These are phyloP conservation scores for Coffea eugenioides DNA, from an alignment of 257 asterid genomes.

Conservation along the genomic window DNA sequence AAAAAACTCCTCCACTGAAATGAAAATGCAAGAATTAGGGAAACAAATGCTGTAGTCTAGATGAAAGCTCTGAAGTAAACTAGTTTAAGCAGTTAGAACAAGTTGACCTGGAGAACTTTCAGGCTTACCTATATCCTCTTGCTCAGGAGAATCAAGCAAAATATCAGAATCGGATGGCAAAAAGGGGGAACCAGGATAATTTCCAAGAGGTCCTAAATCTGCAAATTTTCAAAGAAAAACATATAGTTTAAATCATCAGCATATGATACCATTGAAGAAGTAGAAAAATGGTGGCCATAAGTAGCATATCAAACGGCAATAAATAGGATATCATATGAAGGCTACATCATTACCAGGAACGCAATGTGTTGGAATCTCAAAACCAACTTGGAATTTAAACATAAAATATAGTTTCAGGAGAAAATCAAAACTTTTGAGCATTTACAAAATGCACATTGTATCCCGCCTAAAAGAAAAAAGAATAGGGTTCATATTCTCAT, in stretches of 20 bases:
- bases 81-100: background rate
- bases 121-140: slow-evolving; percentile 74
- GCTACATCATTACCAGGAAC: background rate
- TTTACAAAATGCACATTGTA: background rate
- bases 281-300: too few relatives aligned
- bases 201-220: slow-evolving; percentile 96
- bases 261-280: background rate
- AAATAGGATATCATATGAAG: background rate
- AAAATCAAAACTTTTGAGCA: background rate
- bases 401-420: background rate
- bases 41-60: background rate
- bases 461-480: background rate
- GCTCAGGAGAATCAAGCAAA: slow-evolving; percentile 88
- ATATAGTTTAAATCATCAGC: slow-evolving; percentile 7
- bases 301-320: background rate
- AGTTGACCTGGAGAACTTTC: background rate
- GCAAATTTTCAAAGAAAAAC: slow-evolving; percentile 26
- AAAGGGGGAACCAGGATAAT: slow-evolving; percentile 88
- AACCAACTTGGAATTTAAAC: background rate
- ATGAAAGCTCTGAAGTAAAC: background rate
- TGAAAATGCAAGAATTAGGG: slow-evolving; percentile 10
- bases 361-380: background rate
- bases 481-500: background rate
- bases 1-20: slow-evolving; percentile 89
- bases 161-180: slow-evolving; percentile 94